Evolutionary conservation across 345 rosid species (phyloP), one percentile per base, ranked within the genome.

Genomic region (Camelina laxa): DNA sequence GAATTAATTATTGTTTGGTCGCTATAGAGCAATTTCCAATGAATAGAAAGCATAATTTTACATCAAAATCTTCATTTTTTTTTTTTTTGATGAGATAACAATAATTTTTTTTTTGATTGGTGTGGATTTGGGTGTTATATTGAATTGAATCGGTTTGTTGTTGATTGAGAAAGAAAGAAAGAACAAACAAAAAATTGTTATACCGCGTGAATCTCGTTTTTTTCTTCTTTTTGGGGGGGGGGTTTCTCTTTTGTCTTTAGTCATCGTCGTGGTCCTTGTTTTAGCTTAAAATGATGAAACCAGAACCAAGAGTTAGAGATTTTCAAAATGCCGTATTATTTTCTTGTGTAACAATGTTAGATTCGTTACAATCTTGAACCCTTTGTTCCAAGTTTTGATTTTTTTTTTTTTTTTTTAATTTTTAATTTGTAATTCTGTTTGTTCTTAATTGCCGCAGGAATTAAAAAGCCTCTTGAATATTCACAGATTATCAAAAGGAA

Each of bases 401-500:
- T 31, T 69, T 61, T 42, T 21, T 9, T 5, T 17, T 5, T 9
- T 9, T 27, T 16, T n/a, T n/a, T n/a, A n/a, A n/a, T n/a, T n/a
- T n/a, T n/a, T n/a, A n/a, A n/a, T n/a, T n/a, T n/a, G n/a, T n/a
- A n/a, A n/a, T n/a, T 67, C 51, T 31, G 30, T 17, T 7, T 31
- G 36, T 45, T 58, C 2, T 4, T 63, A 33, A 33, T 74, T 57
- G 21, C 68, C 13, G 3, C 67, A 45, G 80, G 67, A 76, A 48
- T 64, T 76, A 76, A 65, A 65, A 55, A 9, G 36, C 45, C 36
- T 15, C 63, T 63, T 69, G 67, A 63, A 54, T 70, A 44, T 64
- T 55, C 45, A 27, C 17, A 62, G 67, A 70, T 70, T 69, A 35
- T 0, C 36, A 6, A 20, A 33, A 56, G 64, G 75, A 70, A 48